Evolutionary conservation across 2,329 filamentous ascomycete species (phyloP).

Genomic region (Microsporum audouinii): DNA sequence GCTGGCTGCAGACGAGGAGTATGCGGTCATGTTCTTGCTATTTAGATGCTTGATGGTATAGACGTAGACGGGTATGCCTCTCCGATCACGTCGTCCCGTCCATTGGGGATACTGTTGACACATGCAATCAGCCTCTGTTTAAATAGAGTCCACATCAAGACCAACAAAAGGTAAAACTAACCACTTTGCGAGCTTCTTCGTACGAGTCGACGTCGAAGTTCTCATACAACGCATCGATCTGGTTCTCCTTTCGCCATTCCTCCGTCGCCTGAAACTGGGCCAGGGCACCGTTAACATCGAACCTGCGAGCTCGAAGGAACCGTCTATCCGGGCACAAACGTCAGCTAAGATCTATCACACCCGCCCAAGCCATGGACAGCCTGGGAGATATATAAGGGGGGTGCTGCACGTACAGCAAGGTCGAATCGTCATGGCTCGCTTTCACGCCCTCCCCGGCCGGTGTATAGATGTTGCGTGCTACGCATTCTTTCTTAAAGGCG

Average conservation of each 20-base stretch:
- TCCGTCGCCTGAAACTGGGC: constrained; percentile 80
- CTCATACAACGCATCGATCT: constrained; percentile 67
- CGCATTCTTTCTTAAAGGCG: constrained; percentile 59
- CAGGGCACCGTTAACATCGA: constrained; percentile 64
- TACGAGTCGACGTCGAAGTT: constrained; percentile 79
- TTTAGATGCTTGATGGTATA: constrained; percentile 79
- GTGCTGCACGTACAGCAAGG: constrained; percentile 32
- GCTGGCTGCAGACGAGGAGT: constrained; percentile 46
- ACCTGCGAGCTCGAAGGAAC: constrained; percentile 74
- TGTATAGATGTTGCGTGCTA: constrained; percentile 48
- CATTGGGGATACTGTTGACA: constrained; percentile 71
- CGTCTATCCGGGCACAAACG: constrained; percentile 43
- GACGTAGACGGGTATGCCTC: constrained; percentile 84
- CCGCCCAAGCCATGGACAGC: too few relatives aligned
- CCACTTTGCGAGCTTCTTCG: constrained; percentile 61
- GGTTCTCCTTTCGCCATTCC: constrained; percentile 70
- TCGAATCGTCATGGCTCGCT: constrained; percentile 38
- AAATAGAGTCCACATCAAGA: background rate
- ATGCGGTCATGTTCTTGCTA: constrained; percentile 65
- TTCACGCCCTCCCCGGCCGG: constrained; percentile 23
- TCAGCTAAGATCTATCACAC: background rate
- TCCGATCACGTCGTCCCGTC: constrained; percentile 79
- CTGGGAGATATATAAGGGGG: background rate
- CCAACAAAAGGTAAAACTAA: constrained; percentile 31
- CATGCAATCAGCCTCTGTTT: background rate